Conservation (phyloP, 768 basidiomycete genomes). For the Boletales sp. region DNA sequence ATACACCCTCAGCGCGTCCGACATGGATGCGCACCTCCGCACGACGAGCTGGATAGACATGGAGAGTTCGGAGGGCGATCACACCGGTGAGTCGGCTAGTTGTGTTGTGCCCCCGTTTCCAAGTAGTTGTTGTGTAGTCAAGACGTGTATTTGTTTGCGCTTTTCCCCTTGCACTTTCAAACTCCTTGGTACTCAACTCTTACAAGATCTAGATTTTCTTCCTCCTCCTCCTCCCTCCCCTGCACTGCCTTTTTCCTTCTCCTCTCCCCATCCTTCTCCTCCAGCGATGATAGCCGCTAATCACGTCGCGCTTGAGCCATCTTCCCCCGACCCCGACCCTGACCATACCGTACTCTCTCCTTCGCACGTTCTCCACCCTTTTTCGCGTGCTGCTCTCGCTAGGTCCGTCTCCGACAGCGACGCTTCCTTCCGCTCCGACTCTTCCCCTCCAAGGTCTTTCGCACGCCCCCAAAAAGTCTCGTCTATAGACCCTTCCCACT, state of each 20-base stretch:
- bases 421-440: slow-evolving; percentile 35
- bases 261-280: slow-evolving; percentile 15
- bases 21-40: slow-evolving; percentile 26
- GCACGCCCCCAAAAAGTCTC: slow-evolving; percentile 43
- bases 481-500: slow-evolving; percentile 59
- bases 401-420: slow-evolving; percentile 41
- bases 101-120: slow-evolving; percentile 11
- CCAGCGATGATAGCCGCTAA: slow-evolving; percentile 14
- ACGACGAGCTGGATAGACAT: slow-evolving; percentile 25
- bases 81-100: slow-evolving; percentile 15
- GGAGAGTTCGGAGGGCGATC: slow-evolving; percentile 2
- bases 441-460: slow-evolving; percentile 34
- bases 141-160: no score
- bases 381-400: slow-evolving; percentile 33
- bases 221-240: slow-evolving; percentile 28
- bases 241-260: slow-evolving; percentile 31
- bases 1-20: slow-evolving; percentile 20
- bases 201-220: slow-evolving; percentile 27
- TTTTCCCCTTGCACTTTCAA: slow-evolving; percentile 4
- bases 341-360: background rate
- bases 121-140: background rate
- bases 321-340: slow-evolving; percentile 13
- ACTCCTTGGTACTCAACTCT: slow-evolving; percentile 17
- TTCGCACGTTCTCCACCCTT: slow-evolving; percentile 20
- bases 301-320: slow-evolving; percentile 4